phyloP scores from a whole-genome alignment of 31 red algal species.

The Bonnemaisonia californica region DNA sequence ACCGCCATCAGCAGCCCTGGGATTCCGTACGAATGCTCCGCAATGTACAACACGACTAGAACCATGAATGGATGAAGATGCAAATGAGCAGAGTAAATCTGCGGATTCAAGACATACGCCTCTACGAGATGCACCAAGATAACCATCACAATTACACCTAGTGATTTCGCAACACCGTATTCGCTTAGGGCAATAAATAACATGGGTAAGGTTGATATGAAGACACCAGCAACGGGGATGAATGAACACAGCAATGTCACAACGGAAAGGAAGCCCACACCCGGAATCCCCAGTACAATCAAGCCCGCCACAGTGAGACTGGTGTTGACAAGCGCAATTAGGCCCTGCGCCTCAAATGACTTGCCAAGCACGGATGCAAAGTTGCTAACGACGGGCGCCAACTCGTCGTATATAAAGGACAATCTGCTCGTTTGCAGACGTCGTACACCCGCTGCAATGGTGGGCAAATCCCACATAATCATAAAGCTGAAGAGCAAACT shows the following conservation, averaged over 20 bases:
- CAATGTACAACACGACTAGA: constrained; percentile 89
- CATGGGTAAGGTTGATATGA: constrained; percentile 95
- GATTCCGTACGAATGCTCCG: constrained; percentile 91
- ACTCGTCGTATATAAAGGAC: constrained; percentile 76
- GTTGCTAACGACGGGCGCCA: constrained; percentile 83
- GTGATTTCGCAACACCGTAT: constrained; percentile 76
- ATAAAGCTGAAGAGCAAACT: constrained; percentile 93
- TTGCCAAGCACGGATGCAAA: constrained; percentile 89
- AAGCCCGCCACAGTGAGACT: constrained; percentile 81
- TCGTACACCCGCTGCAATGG: constrained; percentile 55
- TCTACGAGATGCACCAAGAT: constrained; percentile 88
- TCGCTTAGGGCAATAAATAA: constrained; percentile 86
- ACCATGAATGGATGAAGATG: constrained; percentile 94
- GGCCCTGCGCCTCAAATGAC: constrained; percentile 95
- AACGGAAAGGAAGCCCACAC: constrained; percentile 89
- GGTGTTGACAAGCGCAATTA: constrained; percentile 95
- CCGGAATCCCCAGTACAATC: constrained; percentile 76
- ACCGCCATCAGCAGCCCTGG: constrained; percentile 90
- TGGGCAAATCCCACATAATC: constrained; percentile 95
- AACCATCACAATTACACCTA: constrained; percentile 91
- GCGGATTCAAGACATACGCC: constrained; percentile 94
- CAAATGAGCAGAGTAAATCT: constrained; percentile 94
- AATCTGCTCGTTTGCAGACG: constrained; percentile 65
- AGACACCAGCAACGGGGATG: constrained; percentile 93
- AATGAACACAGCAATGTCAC: constrained; percentile 93